These are phyloP conservation scores for Pleurotus salmoneostramineus DNA, from an alignment of 768 basidiomycete species.

Conservation along the genomic window DNA sequence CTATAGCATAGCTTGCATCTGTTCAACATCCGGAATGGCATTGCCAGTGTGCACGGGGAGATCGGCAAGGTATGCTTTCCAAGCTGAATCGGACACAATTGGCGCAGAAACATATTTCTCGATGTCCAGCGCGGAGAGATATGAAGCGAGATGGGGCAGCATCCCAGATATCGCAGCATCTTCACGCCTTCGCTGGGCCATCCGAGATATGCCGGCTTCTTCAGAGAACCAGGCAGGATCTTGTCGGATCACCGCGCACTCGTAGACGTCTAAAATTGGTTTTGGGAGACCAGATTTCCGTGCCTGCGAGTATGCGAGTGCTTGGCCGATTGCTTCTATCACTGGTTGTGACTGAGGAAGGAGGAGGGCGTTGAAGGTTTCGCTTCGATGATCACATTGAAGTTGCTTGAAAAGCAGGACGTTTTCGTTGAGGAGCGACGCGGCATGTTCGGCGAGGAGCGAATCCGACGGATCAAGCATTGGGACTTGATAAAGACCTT, in stretches of 20 bases:
- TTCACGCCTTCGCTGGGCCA: constrained; percentile 42
- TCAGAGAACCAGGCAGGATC: constrained; percentile 63
- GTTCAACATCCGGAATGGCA: constrained; percentile 30
- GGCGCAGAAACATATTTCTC: constrained; percentile 49
- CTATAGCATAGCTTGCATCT: constrained; percentile 41
- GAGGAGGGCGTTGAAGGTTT: constrained; percentile 46
- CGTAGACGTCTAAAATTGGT: constrained; percentile 53
- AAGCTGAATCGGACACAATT: constrained; percentile 45
- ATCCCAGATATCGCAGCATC: constrained; percentile 41
- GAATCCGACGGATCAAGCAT: constrained; percentile 48
- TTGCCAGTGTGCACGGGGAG: constrained; percentile 41
- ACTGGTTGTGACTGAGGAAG: constrained; percentile 51
- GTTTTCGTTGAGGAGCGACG: constrained; percentile 44
- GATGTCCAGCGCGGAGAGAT: constrained; percentile 40
- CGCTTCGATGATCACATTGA: constrained; percentile 43
- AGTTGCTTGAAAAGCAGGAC: constrained; percentile 30
- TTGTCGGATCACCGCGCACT: constrained; percentile 44
- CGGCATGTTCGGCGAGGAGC: constrained; percentile 48
- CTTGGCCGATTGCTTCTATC: constrained; percentile 62
- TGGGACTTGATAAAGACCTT: constrained; percentile 46
- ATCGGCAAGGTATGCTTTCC: constrained; percentile 40
- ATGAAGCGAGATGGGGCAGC: constrained; percentile 35
- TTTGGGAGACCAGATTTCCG: constrained; percentile 36
- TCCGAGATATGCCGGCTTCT: constrained; percentile 41
- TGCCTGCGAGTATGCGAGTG: constrained; percentile 55